Evolutionary conservation across 140 eudicot species (phyloP).

Genomic region (Anethum foeniculum): DNA sequence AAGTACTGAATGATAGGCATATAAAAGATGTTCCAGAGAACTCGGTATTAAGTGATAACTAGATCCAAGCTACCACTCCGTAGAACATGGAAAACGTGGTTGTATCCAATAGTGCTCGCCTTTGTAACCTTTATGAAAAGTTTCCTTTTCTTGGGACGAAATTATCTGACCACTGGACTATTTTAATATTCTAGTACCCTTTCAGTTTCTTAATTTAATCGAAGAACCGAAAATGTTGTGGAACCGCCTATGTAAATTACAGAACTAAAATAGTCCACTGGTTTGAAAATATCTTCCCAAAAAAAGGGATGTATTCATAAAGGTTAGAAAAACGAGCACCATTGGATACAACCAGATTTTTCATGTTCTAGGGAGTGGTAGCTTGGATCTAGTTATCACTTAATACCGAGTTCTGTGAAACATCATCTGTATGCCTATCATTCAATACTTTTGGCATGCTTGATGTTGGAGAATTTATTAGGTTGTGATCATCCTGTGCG

Average conservation of each 20-base stretch:
- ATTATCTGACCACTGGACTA: background rate
- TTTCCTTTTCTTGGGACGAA: background rate
- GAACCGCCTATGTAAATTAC: background rate
- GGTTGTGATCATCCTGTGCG: no score
- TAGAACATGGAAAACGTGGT: slow-evolving; percentile 37
- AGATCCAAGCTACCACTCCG: slow-evolving; percentile 38
- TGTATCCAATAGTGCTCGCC: slow-evolving; percentile 29
- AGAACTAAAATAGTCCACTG: no score
- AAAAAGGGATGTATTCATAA: no score
- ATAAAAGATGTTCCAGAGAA: slow-evolving; percentile 21
- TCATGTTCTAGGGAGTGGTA: no score
- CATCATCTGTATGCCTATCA: no score
- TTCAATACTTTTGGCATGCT: no score
- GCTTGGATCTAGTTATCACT: no score
- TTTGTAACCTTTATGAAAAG: slow-evolving; percentile 45
- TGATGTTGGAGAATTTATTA: no score
- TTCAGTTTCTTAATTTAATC: no score
- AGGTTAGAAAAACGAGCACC: no score
- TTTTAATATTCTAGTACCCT: background rate
- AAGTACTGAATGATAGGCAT: slow-evolving; percentile 18
- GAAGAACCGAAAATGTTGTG: background rate
- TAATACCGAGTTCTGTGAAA: slow-evolving; percentile 19
- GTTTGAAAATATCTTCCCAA: no score
- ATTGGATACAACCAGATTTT: no score
- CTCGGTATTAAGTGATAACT: slow-evolving; percentile 30